Conservation (phyloP, 2,329 filamentous ascomycete genomes). For the Ascochyta rabiei region DNA sequence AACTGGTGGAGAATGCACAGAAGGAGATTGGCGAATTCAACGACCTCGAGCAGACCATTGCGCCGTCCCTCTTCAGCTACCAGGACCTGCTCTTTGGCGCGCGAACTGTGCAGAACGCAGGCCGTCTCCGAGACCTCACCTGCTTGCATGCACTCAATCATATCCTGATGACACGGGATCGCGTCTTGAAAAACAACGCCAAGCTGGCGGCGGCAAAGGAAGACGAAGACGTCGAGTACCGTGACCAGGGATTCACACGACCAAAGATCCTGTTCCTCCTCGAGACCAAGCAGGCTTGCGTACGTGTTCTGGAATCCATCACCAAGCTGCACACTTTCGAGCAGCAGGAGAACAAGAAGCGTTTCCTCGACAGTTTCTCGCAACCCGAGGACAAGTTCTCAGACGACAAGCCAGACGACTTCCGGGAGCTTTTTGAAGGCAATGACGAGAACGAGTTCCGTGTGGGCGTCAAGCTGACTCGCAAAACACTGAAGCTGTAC, state of each 20-base stretch:
- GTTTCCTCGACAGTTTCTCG: constrained; percentile 84
- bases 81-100: constrained; percentile 79
- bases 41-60: constrained; percentile 67
- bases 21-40: constrained; percentile 59
- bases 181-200: constrained; percentile 89
- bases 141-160: constrained; percentile 91
- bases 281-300: constrained; percentile 86
- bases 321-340: constrained; percentile 78
- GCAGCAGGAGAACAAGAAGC: constrained; percentile 92
- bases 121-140: constrained; percentile 70
- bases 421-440: constrained; percentile 85
- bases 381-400: constrained; percentile 72
- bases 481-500: constrained; percentile 95
- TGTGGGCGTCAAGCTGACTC: constrained; percentile 93
- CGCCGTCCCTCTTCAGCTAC: constrained; percentile 79
- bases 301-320: constrained; percentile 77
- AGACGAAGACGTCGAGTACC: constrained; percentile 69
- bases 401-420: constrained; percentile 81
- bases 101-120: constrained; percentile 71
- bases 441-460: constrained; percentile 98
- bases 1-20: constrained; percentile 38
- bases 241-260: constrained; percentile 93
- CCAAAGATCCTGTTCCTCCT: constrained; percentile 92
- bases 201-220: constrained; percentile 72
- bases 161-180: constrained; percentile 89